phyloP scores from a whole-genome alignment of 257 asterid species.

The Plantago elongata region DNA sequence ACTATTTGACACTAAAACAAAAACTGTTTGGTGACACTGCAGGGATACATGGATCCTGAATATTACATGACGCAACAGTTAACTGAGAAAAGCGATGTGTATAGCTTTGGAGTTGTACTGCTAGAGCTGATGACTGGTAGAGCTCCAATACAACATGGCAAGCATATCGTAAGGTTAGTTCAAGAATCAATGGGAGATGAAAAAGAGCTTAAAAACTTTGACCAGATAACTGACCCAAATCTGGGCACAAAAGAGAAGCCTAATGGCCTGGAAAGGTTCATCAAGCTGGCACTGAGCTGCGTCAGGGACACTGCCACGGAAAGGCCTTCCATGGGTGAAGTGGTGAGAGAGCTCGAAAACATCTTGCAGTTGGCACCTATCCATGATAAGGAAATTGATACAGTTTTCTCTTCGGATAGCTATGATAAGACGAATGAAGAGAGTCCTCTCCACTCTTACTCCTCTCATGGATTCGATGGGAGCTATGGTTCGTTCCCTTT shows the following conservation, averaged over 20 bases:
- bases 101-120: slow-evolving; percentile 71
- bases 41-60: slow-evolving; percentile 96
- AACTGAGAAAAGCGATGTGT: slow-evolving; percentile 80
- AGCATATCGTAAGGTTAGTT: slow-evolving; percentile 63
- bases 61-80: slow-evolving; percentile 85
- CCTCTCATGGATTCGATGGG: slow-evolving; percentile 41
- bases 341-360: slow-evolving; percentile 68
- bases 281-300: slow-evolving; percentile 66
- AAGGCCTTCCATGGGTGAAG: slow-evolving; percentile 81
- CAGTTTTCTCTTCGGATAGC: slow-evolving; percentile 25
- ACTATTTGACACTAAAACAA: not conserved
- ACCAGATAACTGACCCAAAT: slow-evolving; percentile 46
- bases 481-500: slow-evolving; percentile 56
- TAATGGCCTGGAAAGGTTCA: slow-evolving; percentile 38
- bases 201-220: slow-evolving; percentile 24
- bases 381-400: slow-evolving; percentile 21
- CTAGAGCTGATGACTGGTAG: slow-evolving; percentile 65
- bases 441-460: slow-evolving; percentile 41
- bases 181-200: slow-evolving; percentile 39
- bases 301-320: slow-evolving; percentile 56
- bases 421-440: slow-evolving; percentile 38
- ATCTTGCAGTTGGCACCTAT: slow-evolving; percentile 39
- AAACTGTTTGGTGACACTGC: slow-evolving; percentile 2
- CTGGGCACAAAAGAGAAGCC: slow-evolving; percentile 37
- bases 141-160: slow-evolving; percentile 74